Percentiles rank a stretch among this genome's conserved stretches.
Conservation (phyloP, 2,329 filamentous ascomycete genomes). For the Zasmidium citrigriseum region DNA sequence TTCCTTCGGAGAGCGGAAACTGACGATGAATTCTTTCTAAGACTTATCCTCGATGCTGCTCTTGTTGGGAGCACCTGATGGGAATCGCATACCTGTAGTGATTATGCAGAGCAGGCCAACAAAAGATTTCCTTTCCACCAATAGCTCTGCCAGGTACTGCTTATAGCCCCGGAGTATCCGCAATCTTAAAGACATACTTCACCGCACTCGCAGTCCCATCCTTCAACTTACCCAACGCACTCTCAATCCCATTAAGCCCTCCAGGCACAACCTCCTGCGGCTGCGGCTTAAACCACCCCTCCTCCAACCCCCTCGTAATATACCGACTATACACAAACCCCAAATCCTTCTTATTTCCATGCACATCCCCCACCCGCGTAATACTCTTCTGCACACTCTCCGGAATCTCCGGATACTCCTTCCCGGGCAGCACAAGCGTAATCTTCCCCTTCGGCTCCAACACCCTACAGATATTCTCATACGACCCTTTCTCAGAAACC, state of each 20-base stretch:
- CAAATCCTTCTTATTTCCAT: slow-evolving; percentile 35
- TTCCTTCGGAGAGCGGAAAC: too few relatives aligned
- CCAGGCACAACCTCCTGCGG: slow-evolving; percentile 54
- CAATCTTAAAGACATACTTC: slow-evolving; percentile 65
- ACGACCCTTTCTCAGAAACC: slow-evolving; percentile 32
- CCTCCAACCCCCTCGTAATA: slow-evolving; percentile 34
- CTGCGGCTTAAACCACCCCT: slow-evolving; percentile 40
- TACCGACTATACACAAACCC: slow-evolving; percentile 36
- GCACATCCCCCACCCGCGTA: slow-evolving; percentile 39
- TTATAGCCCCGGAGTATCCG: slow-evolving; percentile 42
- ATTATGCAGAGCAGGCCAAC: too few relatives aligned
- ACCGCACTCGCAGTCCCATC: slow-evolving; percentile 63
- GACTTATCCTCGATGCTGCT: too few relatives aligned
- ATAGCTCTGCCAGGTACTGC: background rate
- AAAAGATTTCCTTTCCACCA: background rate
- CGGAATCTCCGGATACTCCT: slow-evolving; percentile 46
- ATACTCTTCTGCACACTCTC: slow-evolving; percentile 38
- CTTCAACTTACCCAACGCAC: slow-evolving; percentile 57
- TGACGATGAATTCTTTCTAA: too few relatives aligned
- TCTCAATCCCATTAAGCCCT: slow-evolving; percentile 57
- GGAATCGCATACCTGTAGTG: too few relatives aligned
- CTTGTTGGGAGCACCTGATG: too few relatives aligned
- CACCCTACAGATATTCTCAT: slow-evolving; percentile 41
- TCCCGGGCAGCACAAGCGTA: slow-evolving; percentile 37
- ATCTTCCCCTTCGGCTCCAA: slow-evolving; percentile 37